Evolutionary conservation across 192 early-diverging fungal genomes (phyloP).

Genomic region (Entophlyctis luteolus): DNA sequence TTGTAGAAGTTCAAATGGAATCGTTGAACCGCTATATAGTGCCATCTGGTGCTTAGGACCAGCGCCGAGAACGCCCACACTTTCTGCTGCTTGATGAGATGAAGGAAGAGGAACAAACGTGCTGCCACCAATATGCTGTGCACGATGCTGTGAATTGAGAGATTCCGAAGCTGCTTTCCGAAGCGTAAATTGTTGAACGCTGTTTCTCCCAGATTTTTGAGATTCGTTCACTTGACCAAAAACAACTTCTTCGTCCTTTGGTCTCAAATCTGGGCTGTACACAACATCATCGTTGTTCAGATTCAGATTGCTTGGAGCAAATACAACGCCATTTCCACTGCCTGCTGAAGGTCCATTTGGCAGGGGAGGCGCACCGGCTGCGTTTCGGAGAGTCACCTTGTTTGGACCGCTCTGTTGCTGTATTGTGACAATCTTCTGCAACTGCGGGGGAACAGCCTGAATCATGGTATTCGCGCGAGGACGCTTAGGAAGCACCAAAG

Average conservation of each 20-base stretch:
- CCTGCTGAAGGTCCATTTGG: no score
- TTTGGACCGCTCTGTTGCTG: slow-evolving; percentile 35
- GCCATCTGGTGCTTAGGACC: background rate
- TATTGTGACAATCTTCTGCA: slow-evolving; percentile 47
- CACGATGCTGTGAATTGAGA: background rate
- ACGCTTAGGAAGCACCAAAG: slow-evolving; percentile 1
- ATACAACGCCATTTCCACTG: background rate
- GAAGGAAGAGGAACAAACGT: background rate
- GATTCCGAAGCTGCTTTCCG: slow-evolving; percentile 30
- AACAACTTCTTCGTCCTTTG: background rate
- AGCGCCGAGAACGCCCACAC: background rate
- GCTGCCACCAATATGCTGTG: background rate
- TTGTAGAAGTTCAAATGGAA: background rate
- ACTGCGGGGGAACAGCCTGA: slow-evolving; percentile 48
- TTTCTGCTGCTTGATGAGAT: background rate
- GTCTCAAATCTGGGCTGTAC: slow-evolving; percentile 15
- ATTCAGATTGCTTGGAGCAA: background rate
- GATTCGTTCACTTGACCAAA: background rate
- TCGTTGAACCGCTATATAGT: background rate
- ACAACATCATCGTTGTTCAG: slow-evolving; percentile 5
- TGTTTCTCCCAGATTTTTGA: background rate
- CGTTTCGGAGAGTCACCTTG: slow-evolving; percentile 19
- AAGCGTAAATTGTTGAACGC: background rate
- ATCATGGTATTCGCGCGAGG: slow-evolving; percentile 54
- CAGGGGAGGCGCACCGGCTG: background rate